phyloP scores from a whole-genome alignment of 139 green algal genomes.

The Chlorella ohadii region DNA sequence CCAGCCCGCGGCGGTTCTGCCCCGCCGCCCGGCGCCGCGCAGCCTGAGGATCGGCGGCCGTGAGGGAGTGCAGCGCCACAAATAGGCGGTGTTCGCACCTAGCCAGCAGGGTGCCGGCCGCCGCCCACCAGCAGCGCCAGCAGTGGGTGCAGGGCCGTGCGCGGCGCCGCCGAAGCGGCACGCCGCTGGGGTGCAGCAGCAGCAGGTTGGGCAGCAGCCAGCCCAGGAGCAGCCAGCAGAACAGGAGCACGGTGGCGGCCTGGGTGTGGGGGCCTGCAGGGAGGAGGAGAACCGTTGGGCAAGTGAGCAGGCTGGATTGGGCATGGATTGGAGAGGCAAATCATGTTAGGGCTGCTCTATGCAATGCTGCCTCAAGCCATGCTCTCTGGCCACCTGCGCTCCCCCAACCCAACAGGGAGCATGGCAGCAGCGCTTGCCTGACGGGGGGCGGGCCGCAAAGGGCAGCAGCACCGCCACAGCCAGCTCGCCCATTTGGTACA shows the following conservation, averaged over 20 bases:
- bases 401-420: too few species aligned
- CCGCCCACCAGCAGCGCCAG: not conserved
- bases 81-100: not conserved
- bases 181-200: not conserved
- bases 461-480: slow-evolving; percentile 3
- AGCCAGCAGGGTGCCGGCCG: not conserved
- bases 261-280: slow-evolving; percentile 10
- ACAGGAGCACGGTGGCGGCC: not conserved
- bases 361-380: too few species aligned
- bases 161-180: not conserved
- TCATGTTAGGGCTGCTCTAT: too few species aligned
- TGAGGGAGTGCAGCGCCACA: not conserved
- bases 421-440: not conserved
- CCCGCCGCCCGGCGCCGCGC: not conserved
- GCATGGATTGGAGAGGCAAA: too few species aligned
- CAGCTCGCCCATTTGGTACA: not conserved
- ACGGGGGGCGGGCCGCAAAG: not conserved
- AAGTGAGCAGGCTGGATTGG: too few species aligned
- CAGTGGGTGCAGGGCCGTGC: not conserved
- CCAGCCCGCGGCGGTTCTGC: not conserved
- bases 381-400: too few species aligned
- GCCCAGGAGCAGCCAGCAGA: not conserved
- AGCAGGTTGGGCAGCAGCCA: slow-evolving; percentile 24
- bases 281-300: too few species aligned
- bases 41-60: not conserved